Conservation (phyloP, 2,329 filamentous ascomycete genomes). For the Phaeosphaeria sp. region DNA sequence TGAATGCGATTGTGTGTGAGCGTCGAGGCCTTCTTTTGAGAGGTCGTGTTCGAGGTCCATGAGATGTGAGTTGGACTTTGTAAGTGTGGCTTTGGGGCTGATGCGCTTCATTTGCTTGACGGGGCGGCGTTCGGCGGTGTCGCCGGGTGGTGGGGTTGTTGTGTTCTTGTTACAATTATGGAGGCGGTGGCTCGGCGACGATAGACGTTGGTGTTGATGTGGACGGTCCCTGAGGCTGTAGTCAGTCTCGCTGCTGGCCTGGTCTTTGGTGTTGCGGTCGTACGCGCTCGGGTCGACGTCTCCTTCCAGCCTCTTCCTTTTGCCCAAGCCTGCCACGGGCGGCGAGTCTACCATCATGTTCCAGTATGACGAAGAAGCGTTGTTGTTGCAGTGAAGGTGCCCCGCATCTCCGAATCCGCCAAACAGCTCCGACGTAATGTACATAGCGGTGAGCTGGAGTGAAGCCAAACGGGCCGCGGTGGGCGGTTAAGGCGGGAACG, state of each 20-base stretch:
- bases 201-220: conserved; percentile 19
- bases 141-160: conserved; percentile 16
- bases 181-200: conserved; percentile 18
- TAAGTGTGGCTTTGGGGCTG: conserved; percentile 26
- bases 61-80: conserved; percentile 40
- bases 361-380: conserved; percentile 15
- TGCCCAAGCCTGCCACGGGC: conserved; percentile 29
- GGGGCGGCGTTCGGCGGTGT: conserved; percentile 32
- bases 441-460: conserved; percentile 35
- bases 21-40: conserved; percentile 6
- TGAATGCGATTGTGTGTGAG: conserved; percentile 7
- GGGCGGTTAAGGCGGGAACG: conserved; percentile 1
- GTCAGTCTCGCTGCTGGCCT: conserved; percentile 6
- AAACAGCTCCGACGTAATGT: conserved; percentile 47
- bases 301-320: conserved; percentile 35
- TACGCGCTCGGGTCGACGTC: conserved; percentile 21
- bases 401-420: conserved; percentile 24
- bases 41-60: conserved; percentile 38
- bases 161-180: conserved; percentile 20
- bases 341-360: conserved; percentile 30
- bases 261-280: background rate
- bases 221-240: conserved; percentile 1
- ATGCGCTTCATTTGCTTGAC: conserved; percentile 39
- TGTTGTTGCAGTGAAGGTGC: conserved; percentile 14
- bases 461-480: conserved; percentile 13